phyloP scores from a whole-genome alignment of 257 asterid genomes.

The Jacaranda mimosifolia region DNA sequence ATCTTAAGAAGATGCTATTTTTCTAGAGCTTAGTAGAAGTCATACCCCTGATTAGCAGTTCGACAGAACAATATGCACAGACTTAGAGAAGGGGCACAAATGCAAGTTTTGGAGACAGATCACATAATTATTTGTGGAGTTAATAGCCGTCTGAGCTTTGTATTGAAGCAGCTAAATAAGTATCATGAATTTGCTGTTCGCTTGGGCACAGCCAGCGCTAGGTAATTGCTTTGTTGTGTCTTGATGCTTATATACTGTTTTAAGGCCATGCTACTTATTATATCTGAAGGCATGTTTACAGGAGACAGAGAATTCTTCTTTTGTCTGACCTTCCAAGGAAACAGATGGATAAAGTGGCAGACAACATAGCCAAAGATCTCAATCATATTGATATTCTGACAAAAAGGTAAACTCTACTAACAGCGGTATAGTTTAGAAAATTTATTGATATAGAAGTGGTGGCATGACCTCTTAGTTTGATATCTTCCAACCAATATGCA shows the following conservation, averaged over 20 bases:
- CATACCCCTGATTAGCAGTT: conserved; percentile 47
- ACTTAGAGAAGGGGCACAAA: conserved; percentile 95
- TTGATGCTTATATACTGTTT: background rate
- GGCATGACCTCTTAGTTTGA: conserved; percentile 3
- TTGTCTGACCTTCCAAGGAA: conserved; percentile 96
- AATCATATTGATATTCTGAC: conserved; percentile 84
- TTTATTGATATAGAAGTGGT: background rate
- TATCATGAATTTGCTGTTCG: conserved; percentile 94
- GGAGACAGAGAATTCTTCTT: conserved; percentile 93
- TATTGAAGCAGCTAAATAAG: conserved; percentile 90
- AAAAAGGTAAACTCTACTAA: conserved; percentile 66
- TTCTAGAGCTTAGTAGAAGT: conserved; percentile 37
- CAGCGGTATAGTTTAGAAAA: background rate
- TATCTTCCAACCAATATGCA: background rate
- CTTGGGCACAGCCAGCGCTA: conserved; percentile 90
- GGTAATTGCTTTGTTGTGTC: conserved; percentile 54
- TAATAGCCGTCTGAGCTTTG: conserved; percentile 80
- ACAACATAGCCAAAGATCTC: conserved; percentile 85
- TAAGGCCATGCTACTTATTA: conserved; percentile 32
- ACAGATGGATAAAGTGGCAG: conserved; percentile 91
- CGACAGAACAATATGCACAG: conserved; percentile 85
- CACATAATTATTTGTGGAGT: conserved; percentile 93
- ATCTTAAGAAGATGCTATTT: conserved; percentile 34
- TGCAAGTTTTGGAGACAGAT: conserved; percentile 90
- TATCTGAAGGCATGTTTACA: conserved; percentile 45